Conservation (phyloP, 345 rosid species). For the Brassica nigra region DNA sequence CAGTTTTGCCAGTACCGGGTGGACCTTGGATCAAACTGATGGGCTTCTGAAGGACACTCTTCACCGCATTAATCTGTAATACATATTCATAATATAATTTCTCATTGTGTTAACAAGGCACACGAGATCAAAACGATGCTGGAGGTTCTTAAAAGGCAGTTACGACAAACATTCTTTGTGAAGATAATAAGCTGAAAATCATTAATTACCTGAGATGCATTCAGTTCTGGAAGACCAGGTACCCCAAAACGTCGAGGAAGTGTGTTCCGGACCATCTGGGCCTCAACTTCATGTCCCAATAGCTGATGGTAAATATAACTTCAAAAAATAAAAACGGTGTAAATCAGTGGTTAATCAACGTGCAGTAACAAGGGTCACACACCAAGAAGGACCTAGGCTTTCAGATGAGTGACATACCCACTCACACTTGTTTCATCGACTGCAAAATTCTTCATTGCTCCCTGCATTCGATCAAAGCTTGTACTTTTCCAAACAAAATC, state of each 20-base stretch:
- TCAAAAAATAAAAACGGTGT: constrained; percentile 24
- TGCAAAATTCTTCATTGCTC: constrained; percentile 99
- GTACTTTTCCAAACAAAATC: constrained; percentile 99
- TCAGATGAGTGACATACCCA: constrained; percentile 66
- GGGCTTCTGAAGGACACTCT: constrained; percentile 98
- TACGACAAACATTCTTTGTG: not conserved
- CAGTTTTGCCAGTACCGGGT: constrained; percentile 99
- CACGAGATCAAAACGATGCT: constrained; percentile 12
- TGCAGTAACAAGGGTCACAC: constrained; percentile 7
- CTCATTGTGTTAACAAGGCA: constrained; percentile 4
- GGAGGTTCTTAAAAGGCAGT: not conserved
- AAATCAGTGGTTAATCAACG: not conserved
- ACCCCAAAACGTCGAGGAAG: constrained; percentile 98
- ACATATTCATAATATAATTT: constrained; percentile 7
- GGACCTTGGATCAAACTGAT: constrained; percentile 99
- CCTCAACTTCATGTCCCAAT: constrained; percentile 98
- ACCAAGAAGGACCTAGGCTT: constrained; percentile 16
- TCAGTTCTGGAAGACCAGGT: constrained; percentile 98
- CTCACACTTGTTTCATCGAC: constrained; percentile 99
- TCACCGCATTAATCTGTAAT: constrained; percentile 88
- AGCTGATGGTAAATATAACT: constrained; percentile 97
- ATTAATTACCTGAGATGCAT: constrained; percentile 90
- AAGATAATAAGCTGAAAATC: constrained; percentile 5
- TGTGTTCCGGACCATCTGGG: constrained; percentile 89
- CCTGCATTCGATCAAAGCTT: constrained; percentile 99